These are phyloP conservation scores for Diaporthe ilicicola DNA, from an alignment of 2,329 filamentous ascomycete genomes.

Conservation along the genomic window DNA sequence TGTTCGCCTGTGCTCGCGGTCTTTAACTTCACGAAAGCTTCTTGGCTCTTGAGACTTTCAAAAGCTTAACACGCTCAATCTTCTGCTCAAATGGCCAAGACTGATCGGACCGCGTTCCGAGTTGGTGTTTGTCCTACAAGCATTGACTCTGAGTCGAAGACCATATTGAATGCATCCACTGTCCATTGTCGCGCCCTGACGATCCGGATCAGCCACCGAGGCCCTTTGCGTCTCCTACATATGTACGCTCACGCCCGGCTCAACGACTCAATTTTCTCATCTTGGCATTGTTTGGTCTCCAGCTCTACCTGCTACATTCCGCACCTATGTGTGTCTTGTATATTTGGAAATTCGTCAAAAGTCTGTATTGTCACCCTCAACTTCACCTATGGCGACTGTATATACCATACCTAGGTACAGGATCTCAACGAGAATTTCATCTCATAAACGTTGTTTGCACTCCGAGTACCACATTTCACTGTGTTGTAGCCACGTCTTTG, in stretches of 20 bases:
- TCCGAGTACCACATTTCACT: too few species aligned
- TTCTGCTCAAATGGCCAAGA: slow-evolving; percentile 17
- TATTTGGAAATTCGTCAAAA: too few species aligned
- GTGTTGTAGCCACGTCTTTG: neutral
- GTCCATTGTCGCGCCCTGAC: neutral
- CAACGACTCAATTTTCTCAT: slow-evolving; percentile 13
- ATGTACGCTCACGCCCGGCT: slow-evolving; percentile 16
- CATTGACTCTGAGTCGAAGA: neutral
- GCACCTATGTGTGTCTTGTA: too few species aligned
- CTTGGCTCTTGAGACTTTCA: neutral
- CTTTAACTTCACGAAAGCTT: neutral
- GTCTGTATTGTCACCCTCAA: too few species aligned
- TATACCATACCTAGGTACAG: too few species aligned
- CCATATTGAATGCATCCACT: neutral
- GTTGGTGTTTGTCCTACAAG: neutral
- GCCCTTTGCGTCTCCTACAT: slow-evolving; percentile 13
- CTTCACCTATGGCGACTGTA: too few species aligned
- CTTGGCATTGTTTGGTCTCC: neutral
- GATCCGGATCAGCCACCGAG: slow-evolving; percentile 6
- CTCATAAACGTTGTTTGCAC: neutral
- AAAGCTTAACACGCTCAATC: neutral
- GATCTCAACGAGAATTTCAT: too few species aligned
- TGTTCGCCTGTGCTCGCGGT: neutral
- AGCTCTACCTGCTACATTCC: slow-evolving; percentile 19
- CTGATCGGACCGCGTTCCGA: neutral